phyloP scores from a whole-genome alignment of 164 flowering plant species.

The Umbellularia californica region DNA sequence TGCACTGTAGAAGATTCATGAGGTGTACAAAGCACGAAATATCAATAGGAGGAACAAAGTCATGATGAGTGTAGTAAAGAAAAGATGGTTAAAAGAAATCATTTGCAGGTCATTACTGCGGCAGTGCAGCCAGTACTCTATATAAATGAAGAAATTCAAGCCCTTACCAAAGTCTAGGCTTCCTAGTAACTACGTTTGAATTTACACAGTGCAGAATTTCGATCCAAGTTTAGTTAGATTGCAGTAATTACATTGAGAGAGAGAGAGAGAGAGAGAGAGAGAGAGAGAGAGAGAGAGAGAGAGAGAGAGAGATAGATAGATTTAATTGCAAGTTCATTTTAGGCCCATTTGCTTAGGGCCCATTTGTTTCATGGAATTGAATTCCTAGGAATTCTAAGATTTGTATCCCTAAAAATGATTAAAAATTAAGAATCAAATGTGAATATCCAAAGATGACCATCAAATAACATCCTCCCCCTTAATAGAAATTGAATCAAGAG shows the following conservation, averaged over 20 bases:
- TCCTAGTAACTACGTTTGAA: too few species aligned
- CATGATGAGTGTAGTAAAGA: not conserved
- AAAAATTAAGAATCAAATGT: too few species aligned
- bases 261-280: not conserved
- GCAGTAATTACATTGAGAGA: not conserved
- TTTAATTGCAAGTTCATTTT: too few species aligned
- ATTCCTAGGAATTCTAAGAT: too few species aligned
- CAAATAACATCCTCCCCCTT: too few species aligned
- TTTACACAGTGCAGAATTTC: not conserved
- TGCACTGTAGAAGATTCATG: slow-evolving; percentile 53
- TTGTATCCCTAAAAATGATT: too few species aligned
- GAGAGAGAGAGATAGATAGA: not conserved
- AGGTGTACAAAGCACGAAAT: slow-evolving; percentile 9
- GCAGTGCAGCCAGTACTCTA: not conserved
- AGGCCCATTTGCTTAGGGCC: too few species aligned
- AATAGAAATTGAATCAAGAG: too few species aligned
- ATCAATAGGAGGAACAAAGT: not conserved
- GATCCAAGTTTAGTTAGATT: too few species aligned
- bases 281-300: not conserved
- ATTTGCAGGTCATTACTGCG: not conserved
- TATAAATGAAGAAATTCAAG: not conserved
- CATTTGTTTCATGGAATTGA: too few species aligned
- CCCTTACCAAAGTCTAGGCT: not conserved
- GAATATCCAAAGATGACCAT: too few species aligned
- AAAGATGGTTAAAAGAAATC: not conserved